Conservation (phyloP, 1,284 basidiomycete species). For the Athelia sp. region DNA sequence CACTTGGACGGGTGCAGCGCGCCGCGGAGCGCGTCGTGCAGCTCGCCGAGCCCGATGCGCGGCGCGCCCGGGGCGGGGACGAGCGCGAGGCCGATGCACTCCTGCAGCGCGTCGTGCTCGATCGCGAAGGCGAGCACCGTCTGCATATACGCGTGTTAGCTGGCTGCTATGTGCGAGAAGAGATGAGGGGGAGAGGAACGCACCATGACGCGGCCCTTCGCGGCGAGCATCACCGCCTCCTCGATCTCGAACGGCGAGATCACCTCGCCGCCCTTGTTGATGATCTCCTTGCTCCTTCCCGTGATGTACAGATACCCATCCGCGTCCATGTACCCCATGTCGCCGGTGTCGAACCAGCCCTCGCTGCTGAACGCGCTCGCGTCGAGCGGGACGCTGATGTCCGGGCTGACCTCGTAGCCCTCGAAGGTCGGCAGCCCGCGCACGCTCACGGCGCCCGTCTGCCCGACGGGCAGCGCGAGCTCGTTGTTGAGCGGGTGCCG, state of each 20-base stretch:
- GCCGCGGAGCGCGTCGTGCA: conserved; percentile 35
- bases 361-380: conserved; percentile 37
- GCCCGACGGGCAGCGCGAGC: conserved; percentile 25
- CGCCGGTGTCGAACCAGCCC: conserved; percentile 58
- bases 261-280: conserved; percentile 64
- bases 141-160: not conserved
- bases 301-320: conserved; percentile 60
- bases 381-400: conserved; percentile 33
- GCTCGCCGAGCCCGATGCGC: conserved; percentile 26
- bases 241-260: conserved; percentile 62
- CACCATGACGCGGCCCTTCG: conserved; percentile 35
- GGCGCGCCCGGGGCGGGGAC: conserved; percentile 9
- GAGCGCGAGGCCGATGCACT: conserved; percentile 13
- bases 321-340: conserved; percentile 56
- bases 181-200: not conserved
- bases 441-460: conserved; percentile 39
- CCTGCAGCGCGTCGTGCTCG: conserved; percentile 14
- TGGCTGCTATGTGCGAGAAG: not conserved
- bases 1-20: conserved; percentile 39
- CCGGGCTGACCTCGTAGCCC: conserved; percentile 37
- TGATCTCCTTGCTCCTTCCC: conserved; percentile 56
- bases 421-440: conserved; percentile 41
- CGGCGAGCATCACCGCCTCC: conserved; percentile 38
- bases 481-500: conserved; percentile 35
- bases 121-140: conserved; percentile 12